Conservation (phyloP, 2,329 filamentous ascomycete species). For the Ophiostoma montium region DNA sequence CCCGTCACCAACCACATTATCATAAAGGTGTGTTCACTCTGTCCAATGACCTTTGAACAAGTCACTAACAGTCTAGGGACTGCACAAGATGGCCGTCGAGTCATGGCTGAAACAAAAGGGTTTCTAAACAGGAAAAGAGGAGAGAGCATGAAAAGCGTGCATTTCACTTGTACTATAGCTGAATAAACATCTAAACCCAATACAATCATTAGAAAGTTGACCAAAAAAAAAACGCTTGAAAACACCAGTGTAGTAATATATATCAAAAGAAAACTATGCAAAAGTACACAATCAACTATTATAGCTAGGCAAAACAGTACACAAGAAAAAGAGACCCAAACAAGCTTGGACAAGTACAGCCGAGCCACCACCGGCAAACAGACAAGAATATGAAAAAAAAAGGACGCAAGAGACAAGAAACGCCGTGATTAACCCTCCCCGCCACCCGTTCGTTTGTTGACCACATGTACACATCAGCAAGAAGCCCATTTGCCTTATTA, state of each 20-base stretch:
- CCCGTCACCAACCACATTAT: conserved; percentile 58
- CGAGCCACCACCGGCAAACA: neutral
- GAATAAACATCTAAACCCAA: too few relatives aligned
- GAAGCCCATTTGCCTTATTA: neutral
- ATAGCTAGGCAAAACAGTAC: neutral
- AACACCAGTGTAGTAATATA: neutral
- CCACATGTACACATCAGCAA: conserved; percentile 1
- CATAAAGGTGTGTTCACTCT: conserved; percentile 43
- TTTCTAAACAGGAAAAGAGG: neutral
- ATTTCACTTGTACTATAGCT: conserved; percentile 1
- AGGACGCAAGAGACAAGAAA: conserved; percentile 1
- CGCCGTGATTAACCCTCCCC: neutral
- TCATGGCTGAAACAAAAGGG: neutral
- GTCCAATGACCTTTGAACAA: neutral
- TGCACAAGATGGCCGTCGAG: neutral
- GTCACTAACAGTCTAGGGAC: neutral
- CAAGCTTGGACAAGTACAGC: neutral
- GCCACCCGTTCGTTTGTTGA: neutral
- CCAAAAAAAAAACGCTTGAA: too few relatives aligned
- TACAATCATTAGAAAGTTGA: neutral
- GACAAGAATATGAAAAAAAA: neutral
- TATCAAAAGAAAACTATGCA: neutral
- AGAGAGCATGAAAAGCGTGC: neutral
- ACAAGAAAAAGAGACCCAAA: neutral
- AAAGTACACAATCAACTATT: neutral